Evolutionary conservation across 2,329 filamentous ascomycete genomes (phyloP).

Genomic region (Talaromyces rugulosus): DNA sequence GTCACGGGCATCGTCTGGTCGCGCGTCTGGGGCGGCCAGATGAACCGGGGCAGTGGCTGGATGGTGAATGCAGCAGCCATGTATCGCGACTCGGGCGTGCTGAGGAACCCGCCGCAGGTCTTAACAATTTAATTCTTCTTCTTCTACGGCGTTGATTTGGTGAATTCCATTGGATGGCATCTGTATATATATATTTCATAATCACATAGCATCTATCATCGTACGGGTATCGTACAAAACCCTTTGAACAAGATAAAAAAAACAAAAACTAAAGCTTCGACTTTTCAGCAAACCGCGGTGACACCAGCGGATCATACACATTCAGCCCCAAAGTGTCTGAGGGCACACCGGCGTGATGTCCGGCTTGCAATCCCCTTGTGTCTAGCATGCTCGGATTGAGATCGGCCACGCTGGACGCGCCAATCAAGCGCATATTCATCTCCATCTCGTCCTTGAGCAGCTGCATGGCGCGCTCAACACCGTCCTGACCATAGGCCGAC

Average conservation of each 20-base stretch:
- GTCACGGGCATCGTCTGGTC: constrained; percentile 57
- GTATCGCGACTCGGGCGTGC: constrained; percentile 31
- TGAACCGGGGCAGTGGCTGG: constrained; percentile 41
- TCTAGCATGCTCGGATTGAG: constrained; percentile 80
- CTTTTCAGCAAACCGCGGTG: constrained; percentile 48
- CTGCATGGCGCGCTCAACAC: constrained; percentile 89
- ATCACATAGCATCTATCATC: not conserved
- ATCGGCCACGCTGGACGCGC: constrained; percentile 68
- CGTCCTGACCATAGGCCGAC: constrained; percentile 81
- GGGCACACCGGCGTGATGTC: constrained; percentile 57
- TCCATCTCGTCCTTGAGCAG: constrained; percentile 94
- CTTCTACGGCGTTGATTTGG: not conserved
- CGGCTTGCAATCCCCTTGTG: constrained; percentile 59
- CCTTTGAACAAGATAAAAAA: not conserved
- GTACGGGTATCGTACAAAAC: not conserved
- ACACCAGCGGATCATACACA: constrained; percentile 54
- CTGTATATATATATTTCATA: constrained; percentile 8
- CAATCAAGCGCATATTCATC: constrained; percentile 97
- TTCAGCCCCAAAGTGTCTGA: constrained; percentile 56
- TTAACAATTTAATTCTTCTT: constrained; percentile 23
- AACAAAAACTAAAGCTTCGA: constrained; percentile 31
- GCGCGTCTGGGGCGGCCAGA: constrained; percentile 51
- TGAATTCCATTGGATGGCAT: not conserved
- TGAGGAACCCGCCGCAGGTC: constrained; percentile 36
- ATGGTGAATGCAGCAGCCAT: constrained; percentile 59